Conservation (phyloP, 352 stramenopile species). For the Saprolegnia diclina region DNA sequence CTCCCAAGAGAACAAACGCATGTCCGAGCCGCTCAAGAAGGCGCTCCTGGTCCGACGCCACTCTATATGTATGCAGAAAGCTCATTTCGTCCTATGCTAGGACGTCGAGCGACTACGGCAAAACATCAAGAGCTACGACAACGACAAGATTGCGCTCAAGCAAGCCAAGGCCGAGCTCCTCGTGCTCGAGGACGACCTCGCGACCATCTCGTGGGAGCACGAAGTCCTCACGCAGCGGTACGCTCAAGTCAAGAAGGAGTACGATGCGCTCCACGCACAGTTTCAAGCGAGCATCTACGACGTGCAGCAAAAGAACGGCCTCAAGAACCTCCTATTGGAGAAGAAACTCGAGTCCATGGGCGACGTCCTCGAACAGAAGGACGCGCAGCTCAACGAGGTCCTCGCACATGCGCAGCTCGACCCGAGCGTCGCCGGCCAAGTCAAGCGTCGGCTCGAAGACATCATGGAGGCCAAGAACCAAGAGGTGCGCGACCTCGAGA, state of each 20-base stretch:
- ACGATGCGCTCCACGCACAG: conserved; percentile 82
- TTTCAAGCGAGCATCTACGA: conserved; percentile 89
- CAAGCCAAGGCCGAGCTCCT: conserved; percentile 66
- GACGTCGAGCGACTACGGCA: conserved; percentile 69
- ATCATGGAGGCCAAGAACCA: conserved; percentile 87
- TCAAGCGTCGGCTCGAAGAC: conserved; percentile 83
- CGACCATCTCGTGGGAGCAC: conserved; percentile 89
- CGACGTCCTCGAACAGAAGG: conserved; percentile 84
- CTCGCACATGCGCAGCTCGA: conserved; percentile 88
- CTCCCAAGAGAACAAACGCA: conserved; percentile 92
- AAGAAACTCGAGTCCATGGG: conserved; percentile 88
- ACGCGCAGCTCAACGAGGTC: conserved; percentile 90
- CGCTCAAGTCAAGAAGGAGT: conserved; percentile 77
- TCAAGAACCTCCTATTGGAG: conserved; percentile 92
- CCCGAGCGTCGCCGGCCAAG: conserved; percentile 65
- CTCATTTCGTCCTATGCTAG: too few relatives aligned
- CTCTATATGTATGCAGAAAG: too few relatives aligned
- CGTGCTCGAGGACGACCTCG: conserved; percentile 84
- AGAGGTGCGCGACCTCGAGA: conserved; percentile 76
- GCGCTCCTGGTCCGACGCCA: conserved; percentile 41
- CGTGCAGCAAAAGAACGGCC: conserved; percentile 90
- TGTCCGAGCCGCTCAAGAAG: conserved; percentile 91
- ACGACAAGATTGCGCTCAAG: conserved; percentile 62
- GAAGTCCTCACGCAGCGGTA: conserved; percentile 89
- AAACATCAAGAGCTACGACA: conserved; percentile 60